A percentile compares a stretch with the other conserved stretches of the same genome.
Conservation (phyloP, 345 rosid genomes). For the Eucalyptus victrix region DNA sequence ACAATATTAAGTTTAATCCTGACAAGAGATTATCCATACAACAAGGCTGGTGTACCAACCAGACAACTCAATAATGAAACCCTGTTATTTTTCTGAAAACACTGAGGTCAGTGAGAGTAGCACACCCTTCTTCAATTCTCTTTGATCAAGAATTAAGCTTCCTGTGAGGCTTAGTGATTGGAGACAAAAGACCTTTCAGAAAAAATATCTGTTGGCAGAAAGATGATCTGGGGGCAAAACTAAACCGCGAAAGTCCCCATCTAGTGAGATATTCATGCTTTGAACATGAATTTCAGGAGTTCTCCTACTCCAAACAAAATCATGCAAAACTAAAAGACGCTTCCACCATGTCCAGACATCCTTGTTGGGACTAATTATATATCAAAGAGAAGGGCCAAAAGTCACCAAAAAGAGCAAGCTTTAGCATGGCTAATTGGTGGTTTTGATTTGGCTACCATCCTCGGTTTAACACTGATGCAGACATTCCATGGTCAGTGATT, state of each 20-base stretch:
- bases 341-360: background rate
- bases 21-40: background rate
- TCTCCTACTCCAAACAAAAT: background rate
- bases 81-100: background rate
- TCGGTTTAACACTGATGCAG: background rate
- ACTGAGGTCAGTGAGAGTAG: background rate
- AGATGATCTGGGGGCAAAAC: background rate
- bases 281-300: background rate
- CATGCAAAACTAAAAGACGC: background rate
- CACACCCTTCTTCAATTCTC: background rate
- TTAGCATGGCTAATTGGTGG: background rate
- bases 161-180: background rate
- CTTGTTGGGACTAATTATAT: background rate
- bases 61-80: background rate
- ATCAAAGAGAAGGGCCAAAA: background rate
- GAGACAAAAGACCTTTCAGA: background rate
- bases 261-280: background rate
- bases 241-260: background rate
- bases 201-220: background rate
- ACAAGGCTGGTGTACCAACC: background rate
- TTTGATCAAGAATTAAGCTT: background rate
- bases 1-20: background rate
- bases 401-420: background rate
- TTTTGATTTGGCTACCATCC: background rate
- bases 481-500: background rate